These are phyloP conservation scores for Magnolia kwangsiensis DNA, from an alignment of 164 flowering plant genomes.

Conservation along the genomic window DNA sequence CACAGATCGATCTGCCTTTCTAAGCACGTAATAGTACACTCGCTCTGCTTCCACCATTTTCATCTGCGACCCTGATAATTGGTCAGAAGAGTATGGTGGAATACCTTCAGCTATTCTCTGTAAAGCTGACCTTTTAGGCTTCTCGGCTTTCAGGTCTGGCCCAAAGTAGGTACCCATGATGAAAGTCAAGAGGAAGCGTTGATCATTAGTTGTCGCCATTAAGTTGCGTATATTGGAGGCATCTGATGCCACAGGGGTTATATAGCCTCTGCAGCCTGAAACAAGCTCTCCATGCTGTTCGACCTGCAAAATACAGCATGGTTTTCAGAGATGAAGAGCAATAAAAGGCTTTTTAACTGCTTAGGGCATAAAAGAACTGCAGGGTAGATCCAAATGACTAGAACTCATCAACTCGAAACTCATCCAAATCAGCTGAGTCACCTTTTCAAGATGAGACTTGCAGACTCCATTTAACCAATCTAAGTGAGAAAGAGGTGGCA, in stretches of 20 bases:
- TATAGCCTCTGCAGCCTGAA: slow-evolving; percentile 14
- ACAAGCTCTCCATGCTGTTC: slow-evolving; percentile 15
- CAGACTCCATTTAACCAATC: too few relatives aligned
- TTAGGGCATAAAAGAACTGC: too few relatives aligned
- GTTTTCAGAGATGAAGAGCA: not conserved
- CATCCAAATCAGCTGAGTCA: too few relatives aligned
- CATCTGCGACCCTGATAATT: slow-evolving; percentile 40
- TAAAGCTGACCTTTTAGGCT: slow-evolving; percentile 37
- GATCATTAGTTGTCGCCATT: slow-evolving; percentile 35
- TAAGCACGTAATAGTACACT: slow-evolving; percentile 37
- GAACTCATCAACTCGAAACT: too few relatives aligned
- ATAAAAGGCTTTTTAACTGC: not conserved
- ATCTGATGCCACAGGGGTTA: not conserved
- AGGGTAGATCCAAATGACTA: too few relatives aligned
- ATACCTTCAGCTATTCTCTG: slow-evolving; percentile 46
- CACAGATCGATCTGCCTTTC: slow-evolving; percentile 41
- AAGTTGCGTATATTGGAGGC: not conserved
- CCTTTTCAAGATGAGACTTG: too few relatives aligned
- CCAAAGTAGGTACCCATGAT: slow-evolving; percentile 60
- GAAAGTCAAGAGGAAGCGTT: slow-evolving; percentile 46
- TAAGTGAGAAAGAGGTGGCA: too few relatives aligned
- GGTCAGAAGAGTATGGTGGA: slow-evolving; percentile 34
- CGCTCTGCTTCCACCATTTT: slow-evolving; percentile 34
- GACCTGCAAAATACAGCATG: not conserved
- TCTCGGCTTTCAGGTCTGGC: slow-evolving; percentile 42